Evolutionary conservation across 768 basidiomycete genomes (phyloP), one percentile per base, ranked within the genome.

Genomic region (Kwoniella pini): DNA sequence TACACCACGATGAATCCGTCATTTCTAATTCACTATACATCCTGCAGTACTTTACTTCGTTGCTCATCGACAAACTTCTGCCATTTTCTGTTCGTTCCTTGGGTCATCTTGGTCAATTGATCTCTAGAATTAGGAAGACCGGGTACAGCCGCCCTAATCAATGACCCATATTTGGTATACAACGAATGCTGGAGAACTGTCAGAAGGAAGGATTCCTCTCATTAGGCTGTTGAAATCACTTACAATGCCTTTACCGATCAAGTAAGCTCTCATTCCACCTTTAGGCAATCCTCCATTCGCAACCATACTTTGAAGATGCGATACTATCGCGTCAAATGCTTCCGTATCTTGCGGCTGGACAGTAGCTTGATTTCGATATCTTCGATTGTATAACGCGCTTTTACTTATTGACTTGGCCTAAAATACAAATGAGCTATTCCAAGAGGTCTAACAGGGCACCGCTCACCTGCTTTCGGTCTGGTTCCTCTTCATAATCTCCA

Each of bases 201-300:
- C 33, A 36, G 33, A 7, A 42, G 5, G 40, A 12, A 36, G 33
- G 33, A 36, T 36, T 15, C 15, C 33, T 7, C 15, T 15, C 7
- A 36, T 36, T 19, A 13, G 40, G 40, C 19, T 6, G 40, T 42
- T 42, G 9, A 6, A 19, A 24, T 46, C 24, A 33, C 48, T 33
- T n/a, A 50, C 48, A 33, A 50, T 50, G 2, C 48, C 48, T 28
- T 24, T 30, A 7, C 30, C 30, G 13, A 50, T 50, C 6, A 50
- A 11, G 21, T 50, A 50, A 50, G 48, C 27, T 21, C 31, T 50
- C 48, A 50, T 50, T 10, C 48, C 48, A n/a, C 48, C 48, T 31
- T 50, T 50, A 2, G 48, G 48, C 11, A 50, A 50, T 31, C 48
- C 48, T 19, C 28, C 48, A n/a, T n/a, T 30, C 19, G 48, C 48